Conservation (phyloP, 1,284 basidiomycete genomes). For the Leccinum subspadiceum region DNA sequence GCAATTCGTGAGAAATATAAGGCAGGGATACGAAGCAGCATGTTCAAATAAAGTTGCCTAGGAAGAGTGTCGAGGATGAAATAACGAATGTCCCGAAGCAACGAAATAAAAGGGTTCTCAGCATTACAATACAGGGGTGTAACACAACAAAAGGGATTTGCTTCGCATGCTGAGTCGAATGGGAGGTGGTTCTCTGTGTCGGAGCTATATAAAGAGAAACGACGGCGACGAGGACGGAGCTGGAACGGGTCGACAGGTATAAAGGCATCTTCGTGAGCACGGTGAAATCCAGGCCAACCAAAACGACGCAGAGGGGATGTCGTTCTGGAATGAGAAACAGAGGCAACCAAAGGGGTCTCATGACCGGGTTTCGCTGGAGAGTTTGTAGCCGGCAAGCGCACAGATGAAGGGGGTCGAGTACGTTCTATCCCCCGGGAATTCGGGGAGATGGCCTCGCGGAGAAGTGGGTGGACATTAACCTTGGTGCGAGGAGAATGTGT, state of each 20-base stretch:
- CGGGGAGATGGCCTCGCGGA: conserved; percentile 17
- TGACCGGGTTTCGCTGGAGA: conserved; percentile 13
- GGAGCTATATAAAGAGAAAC: conserved; percentile 24
- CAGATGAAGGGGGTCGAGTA: conserved; percentile 12
- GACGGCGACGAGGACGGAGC: conserved; percentile 29
- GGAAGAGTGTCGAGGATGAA: conserved; percentile 49
- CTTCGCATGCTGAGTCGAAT: conserved; percentile 25
- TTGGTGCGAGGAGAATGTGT: conserved; percentile 33
- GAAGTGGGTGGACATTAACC: conserved; percentile 20
- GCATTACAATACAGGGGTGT: conserved; percentile 14
- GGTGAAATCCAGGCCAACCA: conserved; percentile 37
- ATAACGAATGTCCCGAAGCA: conserved; percentile 24
- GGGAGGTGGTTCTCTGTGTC: conserved; percentile 16
- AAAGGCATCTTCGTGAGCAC: conserved; percentile 47
- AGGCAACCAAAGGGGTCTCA: conserved; percentile 23
- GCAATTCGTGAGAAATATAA: conserved; percentile 74
- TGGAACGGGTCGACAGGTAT: conserved; percentile 48
- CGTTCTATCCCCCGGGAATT: conserved; percentile 15
- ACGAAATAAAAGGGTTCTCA: conserved; percentile 12
- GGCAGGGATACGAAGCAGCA: conserved; percentile 66
- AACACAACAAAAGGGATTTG: conserved; percentile 25
- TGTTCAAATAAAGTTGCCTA: conserved; percentile 58
- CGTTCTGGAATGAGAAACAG: conserved; percentile 41
- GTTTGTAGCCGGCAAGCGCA: conserved; percentile 6
- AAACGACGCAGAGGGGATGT: conserved; percentile 45